These are phyloP conservation scores for Clitopilus passeckerianus DNA, from an alignment of 768 basidiomycete species.

Conservation along the genomic window DNA sequence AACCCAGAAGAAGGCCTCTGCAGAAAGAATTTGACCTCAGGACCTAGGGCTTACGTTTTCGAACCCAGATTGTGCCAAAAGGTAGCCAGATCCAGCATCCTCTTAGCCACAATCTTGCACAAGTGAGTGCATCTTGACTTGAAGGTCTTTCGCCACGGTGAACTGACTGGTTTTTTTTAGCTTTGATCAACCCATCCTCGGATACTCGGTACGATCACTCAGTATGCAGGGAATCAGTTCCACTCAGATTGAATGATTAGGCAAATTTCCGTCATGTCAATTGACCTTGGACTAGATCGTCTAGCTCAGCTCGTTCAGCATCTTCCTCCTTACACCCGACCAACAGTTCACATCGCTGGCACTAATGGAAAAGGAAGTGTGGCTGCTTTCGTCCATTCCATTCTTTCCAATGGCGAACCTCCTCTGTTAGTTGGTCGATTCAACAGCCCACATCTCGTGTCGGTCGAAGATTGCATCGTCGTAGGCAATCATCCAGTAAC, in stretches of 20 bases:
- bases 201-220: not conserved
- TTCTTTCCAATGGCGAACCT: slow-evolving; percentile 53
- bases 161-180: too few species aligned
- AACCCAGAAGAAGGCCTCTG: too few species aligned
- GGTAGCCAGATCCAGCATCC: too few species aligned
- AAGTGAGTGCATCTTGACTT: too few species aligned
- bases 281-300: slow-evolving; percentile 64
- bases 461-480: slow-evolving; percentile 69
- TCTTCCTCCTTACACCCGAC: slow-evolving; percentile 64
- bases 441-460: slow-evolving; percentile 89
- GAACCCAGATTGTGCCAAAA: too few species aligned
- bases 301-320: slow-evolving; percentile 44
- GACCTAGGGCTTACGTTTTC: too few species aligned
- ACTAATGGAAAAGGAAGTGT: slow-evolving; percentile 99
- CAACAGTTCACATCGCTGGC: slow-evolving; percentile 87
- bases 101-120: too few species aligned
- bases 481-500: slow-evolving; percentile 57
- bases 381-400: slow-evolving; percentile 75
- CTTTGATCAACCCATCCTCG: too few species aligned
- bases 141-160: too few species aligned
- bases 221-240: not conserved
- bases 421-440: slow-evolving; percentile 70
- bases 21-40: too few species aligned
- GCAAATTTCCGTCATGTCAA: slow-evolving; percentile 38
- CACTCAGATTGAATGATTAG: not conserved